Conservation (phyloP, 2,329 filamentous ascomycete species). For the Talaromyces sp. region DNA sequence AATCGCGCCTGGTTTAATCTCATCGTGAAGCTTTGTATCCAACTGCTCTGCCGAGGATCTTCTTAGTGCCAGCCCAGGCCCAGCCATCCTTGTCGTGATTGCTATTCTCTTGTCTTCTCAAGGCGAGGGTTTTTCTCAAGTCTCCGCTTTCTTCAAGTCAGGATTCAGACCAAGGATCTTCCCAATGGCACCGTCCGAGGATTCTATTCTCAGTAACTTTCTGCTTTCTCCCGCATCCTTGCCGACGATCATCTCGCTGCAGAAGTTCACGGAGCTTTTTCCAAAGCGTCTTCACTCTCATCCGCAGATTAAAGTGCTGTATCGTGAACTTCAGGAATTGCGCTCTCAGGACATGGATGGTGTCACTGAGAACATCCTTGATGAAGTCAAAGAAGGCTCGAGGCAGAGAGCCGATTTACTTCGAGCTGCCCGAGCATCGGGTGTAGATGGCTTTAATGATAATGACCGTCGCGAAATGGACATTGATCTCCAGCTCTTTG, state of each 20-base stretch:
- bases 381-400: conserved; percentile 30
- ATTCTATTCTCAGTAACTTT: conserved; percentile 69
- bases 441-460: conserved; percentile 26
- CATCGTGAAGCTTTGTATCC: neutral
- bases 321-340: conserved; percentile 72
- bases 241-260: conserved; percentile 64
- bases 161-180: neutral
- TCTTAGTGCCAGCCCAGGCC: neutral
- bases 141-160: neutral
- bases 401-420: conserved; percentile 33
- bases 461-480: conserved; percentile 34
- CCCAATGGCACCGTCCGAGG: conserved; percentile 58
- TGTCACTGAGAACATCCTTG: conserved; percentile 51
- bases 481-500: conserved; percentile 56
- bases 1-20: neutral
- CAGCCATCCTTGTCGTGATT: neutral
- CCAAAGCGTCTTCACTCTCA: conserved; percentile 61
- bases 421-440: conserved; percentile 24
- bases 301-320: conserved; percentile 63
- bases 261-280: conserved; percentile 71
- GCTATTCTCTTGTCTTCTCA: neutral
- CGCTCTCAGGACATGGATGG: conserved; percentile 63
- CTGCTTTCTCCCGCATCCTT: conserved; percentile 70
- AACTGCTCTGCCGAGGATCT: neutral
- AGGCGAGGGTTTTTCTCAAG: neutral